Evolutionary conservation across 2,329 filamentous ascomycete species (phyloP), one percentile per base, ranked within the genome.

Genomic region (Fusarium sarcochroum): DNA sequence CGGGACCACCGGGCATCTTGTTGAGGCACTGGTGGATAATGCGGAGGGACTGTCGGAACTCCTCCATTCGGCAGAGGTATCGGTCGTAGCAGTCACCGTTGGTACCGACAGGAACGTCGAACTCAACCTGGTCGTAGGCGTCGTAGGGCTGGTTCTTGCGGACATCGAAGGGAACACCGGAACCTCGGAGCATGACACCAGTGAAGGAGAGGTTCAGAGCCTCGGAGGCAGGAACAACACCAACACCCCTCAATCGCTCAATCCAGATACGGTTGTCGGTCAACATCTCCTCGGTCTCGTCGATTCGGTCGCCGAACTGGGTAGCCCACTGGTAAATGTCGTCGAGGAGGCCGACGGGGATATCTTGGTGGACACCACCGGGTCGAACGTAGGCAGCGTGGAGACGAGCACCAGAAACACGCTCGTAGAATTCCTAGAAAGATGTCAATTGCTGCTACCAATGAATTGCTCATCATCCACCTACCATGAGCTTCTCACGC

Each of bases 251-350:
- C 72, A 97, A 92, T 80, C 96, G 90, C 76, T 94, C 91, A 75
- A 97, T 94, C 97, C 97, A 99, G 85, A 99, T 98, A 79, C 97
- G 93, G 88, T 99, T 99, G 81, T 99, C 96, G 41, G 96, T 99
- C 74, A 99, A 88, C 84, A 99, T 92, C 82, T 99, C 96, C 81
- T 99, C 96, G 56, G 96, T 98, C 82, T 99, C 96, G 79, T 99
- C 96, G 76, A 99, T 96, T 74, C 96, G 94, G 85, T 99, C 96
- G 76, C 94, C 93, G 76, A 99, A 99, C 81, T 99, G 96, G 60
- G 96, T 99, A 17, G 96, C 96, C 96, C 96, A 99, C 83, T 98
- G 95, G 85, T 99, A 98, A 77, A 99, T 99, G 79, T 99, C 96
- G 79, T 99, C 97, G 50, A 99, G 90, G 45, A 99, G 90, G 71